These are phyloP conservation scores for Linum trigynum DNA, from an alignment of 345 rosid species.

Conservation along the genomic window DNA sequence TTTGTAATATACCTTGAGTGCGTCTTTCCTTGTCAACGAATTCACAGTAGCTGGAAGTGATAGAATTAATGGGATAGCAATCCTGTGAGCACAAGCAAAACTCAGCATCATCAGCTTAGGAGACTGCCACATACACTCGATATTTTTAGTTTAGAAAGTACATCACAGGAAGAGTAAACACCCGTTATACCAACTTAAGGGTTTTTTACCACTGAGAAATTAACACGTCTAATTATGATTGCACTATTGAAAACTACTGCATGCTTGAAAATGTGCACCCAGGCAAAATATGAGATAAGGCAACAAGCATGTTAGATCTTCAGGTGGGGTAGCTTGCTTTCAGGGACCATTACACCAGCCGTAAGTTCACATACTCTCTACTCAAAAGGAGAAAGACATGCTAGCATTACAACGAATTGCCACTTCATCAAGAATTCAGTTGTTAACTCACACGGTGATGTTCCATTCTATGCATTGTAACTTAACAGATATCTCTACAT, in stretches of 20 bases:
- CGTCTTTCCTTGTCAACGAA: conserved; percentile 69
- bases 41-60: conserved; percentile 76
- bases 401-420: no score
- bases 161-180: background rate
- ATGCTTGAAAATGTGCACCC: no score
- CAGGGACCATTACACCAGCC: no score
- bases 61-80: conserved; percentile 72
- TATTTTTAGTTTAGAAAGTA: background rate
- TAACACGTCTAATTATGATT: no score
- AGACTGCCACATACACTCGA: background rate
- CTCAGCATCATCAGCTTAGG: conserved; percentile 1
- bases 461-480: background rate
- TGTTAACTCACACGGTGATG: background rate
- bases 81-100: conserved; percentile 36
- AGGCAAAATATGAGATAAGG: no score
- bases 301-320: no score
- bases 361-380: no score
- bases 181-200: background rate
- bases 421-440: no score
- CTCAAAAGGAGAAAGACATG: no score
- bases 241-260: no score
- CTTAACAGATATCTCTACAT: background rate
- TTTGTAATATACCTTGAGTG: conserved; percentile 41
- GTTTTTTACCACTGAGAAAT: no score
- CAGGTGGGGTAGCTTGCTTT: no score